phyloP scores from a whole-genome alignment of 768 basidiomycete genomes.

The Calocybe gangraenosa region DNA sequence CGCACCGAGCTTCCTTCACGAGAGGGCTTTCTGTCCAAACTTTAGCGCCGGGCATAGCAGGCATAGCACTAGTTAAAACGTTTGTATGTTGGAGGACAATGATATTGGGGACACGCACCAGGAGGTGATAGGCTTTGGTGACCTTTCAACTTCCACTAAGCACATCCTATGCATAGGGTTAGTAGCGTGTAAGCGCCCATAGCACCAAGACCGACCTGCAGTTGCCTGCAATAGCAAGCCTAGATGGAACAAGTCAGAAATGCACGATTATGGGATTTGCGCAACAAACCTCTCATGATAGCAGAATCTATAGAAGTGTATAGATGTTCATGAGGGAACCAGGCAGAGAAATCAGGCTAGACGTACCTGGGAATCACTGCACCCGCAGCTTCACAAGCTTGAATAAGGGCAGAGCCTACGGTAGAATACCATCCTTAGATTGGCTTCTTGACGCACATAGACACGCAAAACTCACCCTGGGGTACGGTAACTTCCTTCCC shows the following conservation, averaged over 20 bases:
- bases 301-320: conserved; percentile 52
- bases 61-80: conserved; percentile 71
- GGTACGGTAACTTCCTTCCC: conserved; percentile 97
- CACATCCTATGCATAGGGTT: conserved; percentile 70
- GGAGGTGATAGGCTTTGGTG: conserved; percentile 92
- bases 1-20: conserved; percentile 80
- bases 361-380: conserved; percentile 72
- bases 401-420: conserved; percentile 89
- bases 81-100: neutral
- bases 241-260: conserved; percentile 21
- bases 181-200: neutral
- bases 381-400: conserved; percentile 91
- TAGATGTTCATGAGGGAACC: conserved; percentile 17
- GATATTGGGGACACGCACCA: conserved; percentile 45
- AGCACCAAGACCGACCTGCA: conserved; percentile 63
- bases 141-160: conserved; percentile 93
- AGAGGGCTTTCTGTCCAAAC: conserved; percentile 93
- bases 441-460: neutral
- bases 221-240: conserved; percentile 95
- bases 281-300: conserved; percentile 73
- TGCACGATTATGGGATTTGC: conserved; percentile 2
- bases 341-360: conserved; percentile 3
- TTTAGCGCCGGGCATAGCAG: conserved; percentile 91
- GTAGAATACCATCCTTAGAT: conserved; percentile 9
- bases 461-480: conserved; percentile 59